Evolutionary conservation across 306 rosid species (phyloP), one percentile per base, ranked within the genome.

Genomic region (Coriaria nepalensis): DNA sequence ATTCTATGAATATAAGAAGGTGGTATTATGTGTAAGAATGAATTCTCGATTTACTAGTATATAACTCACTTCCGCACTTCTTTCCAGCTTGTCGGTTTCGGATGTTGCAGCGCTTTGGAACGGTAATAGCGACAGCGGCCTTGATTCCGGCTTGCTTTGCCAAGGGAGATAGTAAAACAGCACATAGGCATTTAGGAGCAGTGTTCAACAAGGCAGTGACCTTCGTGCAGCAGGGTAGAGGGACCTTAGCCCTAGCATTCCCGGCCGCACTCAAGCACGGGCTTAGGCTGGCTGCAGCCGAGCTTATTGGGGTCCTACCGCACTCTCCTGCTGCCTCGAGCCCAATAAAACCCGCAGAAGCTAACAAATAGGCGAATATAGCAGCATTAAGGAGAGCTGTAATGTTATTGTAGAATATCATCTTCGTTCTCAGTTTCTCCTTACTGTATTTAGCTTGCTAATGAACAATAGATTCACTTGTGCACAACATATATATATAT

Each of bases 41-140:
- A n/a, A n/a, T n/a, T n/a, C n/a, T n/a, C n/a, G n/a, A n/a, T n/a
- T n/a, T n/a, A n/a, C n/a, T n/a, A n/a, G 7, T 9, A 5, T 33
- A 12, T 0, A n/a, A 58, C 96, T 87, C 68, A 87, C 93, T 72
- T 64, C 96, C 96, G 57, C 96, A 87, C 66, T 87, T 87, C 70
- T 80, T 78, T 46, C 94, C 96, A 10, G 56, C 79, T 3, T 80
- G 79, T 10, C 96, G 70, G 79, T 83, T 87, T 52, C 51, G 69
- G 49, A 87, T 83, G 73, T 73, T 80, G 86, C 96, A 87, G 10
- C 94, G 65, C 71, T 87, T 87, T 5, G 96, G 93, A 50, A 87
- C 45, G 40, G 83, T 69, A 10, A 87, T 81, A 20, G 94, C 96
- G 56, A 70, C 71, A 6, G 74, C 87, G 10, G 76, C 83, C 15